Conservation (phyloP, 352 stramenopile species). For the Globisporangium uncinulatum region DNA sequence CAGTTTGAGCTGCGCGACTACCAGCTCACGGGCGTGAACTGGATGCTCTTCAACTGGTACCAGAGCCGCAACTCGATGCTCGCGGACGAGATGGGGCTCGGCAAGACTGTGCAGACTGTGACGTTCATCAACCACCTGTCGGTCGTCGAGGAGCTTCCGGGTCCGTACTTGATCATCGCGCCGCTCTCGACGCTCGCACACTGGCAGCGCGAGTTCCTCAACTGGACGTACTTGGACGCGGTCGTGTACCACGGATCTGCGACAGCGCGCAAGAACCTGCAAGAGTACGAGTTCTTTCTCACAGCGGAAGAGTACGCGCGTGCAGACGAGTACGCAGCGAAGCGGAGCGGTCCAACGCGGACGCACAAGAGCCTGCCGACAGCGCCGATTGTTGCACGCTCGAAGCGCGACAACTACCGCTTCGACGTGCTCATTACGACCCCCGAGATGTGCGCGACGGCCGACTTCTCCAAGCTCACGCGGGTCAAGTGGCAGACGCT, state of each 20-base stretch:
- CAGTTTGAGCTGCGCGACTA: constrained; percentile 94
- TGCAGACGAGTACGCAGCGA: constrained; percentile 22
- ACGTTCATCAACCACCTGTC: constrained; percentile 95
- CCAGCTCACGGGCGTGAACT: constrained; percentile 99
- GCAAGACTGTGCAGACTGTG: constrained; percentile 95
- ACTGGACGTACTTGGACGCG: constrained; percentile 98
- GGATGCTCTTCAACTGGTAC: constrained; percentile 99
- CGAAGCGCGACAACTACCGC: constrained; percentile 67
- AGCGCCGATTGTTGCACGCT: constrained; percentile 13
- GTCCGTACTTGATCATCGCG: constrained; percentile 97
- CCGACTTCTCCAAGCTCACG: constrained; percentile 92
- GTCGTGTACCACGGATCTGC: constrained; percentile 98
- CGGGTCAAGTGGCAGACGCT: constrained; percentile 93
- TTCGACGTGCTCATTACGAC: constrained; percentile 99
- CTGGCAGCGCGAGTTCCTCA: constrained; percentile 94
- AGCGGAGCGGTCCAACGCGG: constrained; percentile 6
- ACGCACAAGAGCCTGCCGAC: constrained; percentile 2
- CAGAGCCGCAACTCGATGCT: constrained; percentile 97
- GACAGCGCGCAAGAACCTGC: constrained; percentile 84
- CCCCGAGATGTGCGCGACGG: constrained; percentile 97
- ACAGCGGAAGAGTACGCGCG: constrained; percentile 37
- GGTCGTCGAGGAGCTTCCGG: constrained; percentile 90
- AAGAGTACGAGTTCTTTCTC: constrained; percentile 95
- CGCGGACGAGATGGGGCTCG: constrained; percentile 98
- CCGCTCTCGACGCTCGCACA: constrained; percentile 97